Evolutionary conservation across 768 basidiomycete genomes (phyloP).

Genomic region (Sporobolomyces roseus): DNA sequence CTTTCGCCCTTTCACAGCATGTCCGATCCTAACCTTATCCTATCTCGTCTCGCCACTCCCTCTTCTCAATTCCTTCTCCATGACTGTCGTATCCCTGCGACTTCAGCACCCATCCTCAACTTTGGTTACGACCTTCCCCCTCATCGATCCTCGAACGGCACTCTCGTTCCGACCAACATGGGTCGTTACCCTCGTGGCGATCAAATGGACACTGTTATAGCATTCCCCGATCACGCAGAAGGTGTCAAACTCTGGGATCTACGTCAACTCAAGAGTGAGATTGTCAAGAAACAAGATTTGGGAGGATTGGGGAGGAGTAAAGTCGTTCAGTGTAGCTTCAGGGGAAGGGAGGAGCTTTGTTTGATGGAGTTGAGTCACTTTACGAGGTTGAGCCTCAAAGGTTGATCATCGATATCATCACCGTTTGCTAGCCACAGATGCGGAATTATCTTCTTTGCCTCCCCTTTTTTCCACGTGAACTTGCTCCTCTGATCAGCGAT

Average conservation of each 20-base stretch:
- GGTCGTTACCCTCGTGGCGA: conserved; percentile 26
- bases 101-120: not conserved
- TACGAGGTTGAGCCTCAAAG: conserved; percentile 9
- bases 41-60: conserved; percentile 11
- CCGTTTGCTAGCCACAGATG: too few relatives aligned
- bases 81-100: conserved; percentile 6
- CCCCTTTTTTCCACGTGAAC: too few relatives aligned
- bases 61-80: conserved; percentile 17
- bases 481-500: too few relatives aligned
- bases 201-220: conserved; percentile 21
- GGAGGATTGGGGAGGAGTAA: conserved; percentile 6
- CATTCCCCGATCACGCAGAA: conserved; percentile 21
- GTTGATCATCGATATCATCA: conserved; percentile 10
- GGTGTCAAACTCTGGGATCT: conserved; percentile 40
- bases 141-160: not conserved
- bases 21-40: conserved; percentile 26
- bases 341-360: conserved; percentile 22
- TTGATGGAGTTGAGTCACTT: conserved; percentile 22
- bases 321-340: conserved; percentile 21
- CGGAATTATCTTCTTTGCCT: too few relatives aligned
- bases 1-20: not conserved
- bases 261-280: conserved; percentile 12
- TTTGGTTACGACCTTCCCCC: conserved; percentile 32
- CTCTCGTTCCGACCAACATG: conserved; percentile 13
- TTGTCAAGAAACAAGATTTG: conserved; percentile 17